Base-by-base conservation (phyloP, 129 eudicot genomes). In the Pseudognaphalium luteoalbum region DNA sequence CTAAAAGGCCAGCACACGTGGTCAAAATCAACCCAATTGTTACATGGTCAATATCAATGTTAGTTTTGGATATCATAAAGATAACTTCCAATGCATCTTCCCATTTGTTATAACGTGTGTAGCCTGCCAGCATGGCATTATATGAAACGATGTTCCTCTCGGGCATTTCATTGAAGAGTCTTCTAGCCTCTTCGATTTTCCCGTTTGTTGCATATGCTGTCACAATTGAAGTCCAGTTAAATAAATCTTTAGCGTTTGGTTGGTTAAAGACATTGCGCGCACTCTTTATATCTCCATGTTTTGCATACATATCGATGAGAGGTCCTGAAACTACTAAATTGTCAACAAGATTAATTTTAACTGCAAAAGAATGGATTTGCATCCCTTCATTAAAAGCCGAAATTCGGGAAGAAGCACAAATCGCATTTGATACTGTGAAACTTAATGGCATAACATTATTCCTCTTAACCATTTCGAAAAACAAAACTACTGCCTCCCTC, bases 111-210 rank as follows among this genome's bases (percentile, higher is more conserved):
- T 37, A 75, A n/a, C 62, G 83, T 0, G 83, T 86, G 77, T 91
- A 91, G n/a, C 98, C 98, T 4, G 86, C 81, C 73, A 93, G 60
- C 97, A 93, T 93, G 15, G 94, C 86, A 57, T 93, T 93, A 92
- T 93, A 93, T 32, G 97, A 90, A 50, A 93, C 74, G 3, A 88
- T 76, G 52, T 71, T 91, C 66, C 87, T 81, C 37, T 85, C 90
- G 0, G 96, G 96, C 97, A 93, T 93, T 75, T 84, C 76, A 75
- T 90, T 71, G 52, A 93, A 91, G 30, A 93, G 83, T 64, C 84
- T 82, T 32, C 91, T 74, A 5, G 97, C 97, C 30, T 88, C 85
- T 58, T 29, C 32, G 17, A 32, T 62, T 73, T 73, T 85, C 50
- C 96, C 96, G 35, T 66, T 69, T 66, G 66, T 63, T 66, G 87